Conservation (phyloP, 2,329 filamentous ascomycete genomes). For the Epichloe sp. region DNA sequence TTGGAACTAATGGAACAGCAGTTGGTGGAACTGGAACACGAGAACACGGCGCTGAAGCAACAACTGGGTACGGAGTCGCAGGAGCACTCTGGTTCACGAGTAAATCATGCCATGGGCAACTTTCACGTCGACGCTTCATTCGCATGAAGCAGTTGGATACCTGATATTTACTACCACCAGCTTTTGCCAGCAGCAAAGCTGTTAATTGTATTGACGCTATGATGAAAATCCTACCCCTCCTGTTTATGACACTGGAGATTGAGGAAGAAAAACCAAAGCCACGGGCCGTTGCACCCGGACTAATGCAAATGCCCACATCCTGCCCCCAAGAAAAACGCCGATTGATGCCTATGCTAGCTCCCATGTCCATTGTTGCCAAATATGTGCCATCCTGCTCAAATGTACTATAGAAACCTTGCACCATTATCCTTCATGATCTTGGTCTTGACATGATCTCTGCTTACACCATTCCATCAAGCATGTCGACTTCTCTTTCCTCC, state of each 20-base stretch:
- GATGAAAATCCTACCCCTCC: neutral
- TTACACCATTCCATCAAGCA: slow-evolving; percentile 13
- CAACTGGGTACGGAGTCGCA: slow-evolving; percentile 10
- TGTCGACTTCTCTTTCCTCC: slow-evolving; percentile 39
- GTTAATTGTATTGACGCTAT: neutral
- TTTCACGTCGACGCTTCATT: neutral
- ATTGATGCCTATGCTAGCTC: slow-evolving; percentile 22
- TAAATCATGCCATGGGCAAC: neutral
- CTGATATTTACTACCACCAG: neutral
- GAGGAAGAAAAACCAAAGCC: neutral
- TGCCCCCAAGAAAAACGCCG: slow-evolving; percentile 19
- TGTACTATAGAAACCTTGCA: slow-evolving; percentile 6
- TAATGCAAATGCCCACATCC: slow-evolving; percentile 16
- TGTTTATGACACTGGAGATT: neutral
- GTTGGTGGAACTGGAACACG: slow-evolving; percentile 37
- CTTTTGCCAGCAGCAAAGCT: neutral
- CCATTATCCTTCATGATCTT: slow-evolving; percentile 4
- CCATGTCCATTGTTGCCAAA: slow-evolving; percentile 21
- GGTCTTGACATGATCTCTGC: slow-evolving; percentile 6
- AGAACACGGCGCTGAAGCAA: slow-evolving; percentile 21
- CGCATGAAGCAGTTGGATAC: neutral
- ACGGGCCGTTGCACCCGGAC: slow-evolving; percentile 1
- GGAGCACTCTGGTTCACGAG: slow-evolving; percentile 7
- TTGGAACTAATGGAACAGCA: slow-evolving; percentile 42
- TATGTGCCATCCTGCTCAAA: slow-evolving; percentile 13